phyloP scores from a whole-genome alignment of 139 green algal species.

The Dunaliella primolecta region DNA sequence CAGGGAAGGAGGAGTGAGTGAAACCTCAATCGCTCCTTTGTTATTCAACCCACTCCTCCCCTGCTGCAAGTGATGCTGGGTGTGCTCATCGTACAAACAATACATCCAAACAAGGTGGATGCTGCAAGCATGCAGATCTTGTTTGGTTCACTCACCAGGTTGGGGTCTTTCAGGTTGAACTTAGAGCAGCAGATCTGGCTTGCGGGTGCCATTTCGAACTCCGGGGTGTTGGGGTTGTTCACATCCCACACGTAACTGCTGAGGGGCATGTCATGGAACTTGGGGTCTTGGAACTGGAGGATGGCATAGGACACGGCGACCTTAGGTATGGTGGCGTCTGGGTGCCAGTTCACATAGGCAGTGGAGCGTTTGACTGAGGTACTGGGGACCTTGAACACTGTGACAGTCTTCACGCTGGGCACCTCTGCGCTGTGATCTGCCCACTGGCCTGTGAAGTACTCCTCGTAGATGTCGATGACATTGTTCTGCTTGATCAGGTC shows the following conservation, averaged over 20 bases:
- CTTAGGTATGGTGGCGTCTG: conserved; percentile 70
- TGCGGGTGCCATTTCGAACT: conserved; percentile 66
- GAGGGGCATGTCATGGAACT: conserved; percentile 51
- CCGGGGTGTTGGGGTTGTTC: conserved; percentile 79
- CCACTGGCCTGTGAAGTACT: conserved; percentile 77
- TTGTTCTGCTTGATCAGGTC: conserved; percentile 92
- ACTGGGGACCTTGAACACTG: conserved; percentile 80
- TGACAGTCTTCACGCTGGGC: conserved; percentile 72
- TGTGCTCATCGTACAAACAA: no score
- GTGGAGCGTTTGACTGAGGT: conserved; percentile 50
- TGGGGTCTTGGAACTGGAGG: conserved; percentile 82
- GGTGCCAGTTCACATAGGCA: conserved; percentile 77
- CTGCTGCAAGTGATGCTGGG: no score
- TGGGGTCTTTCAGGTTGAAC: conserved; percentile 80
- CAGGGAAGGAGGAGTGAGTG: no score
- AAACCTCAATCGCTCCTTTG: no score
- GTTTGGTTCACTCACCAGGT: conserved; percentile 51
- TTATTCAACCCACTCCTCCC: no score
- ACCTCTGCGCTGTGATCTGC: conserved; percentile 64
- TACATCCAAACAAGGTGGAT: no score
- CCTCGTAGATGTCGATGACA: conserved; percentile 92
- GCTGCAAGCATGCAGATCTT: no score
- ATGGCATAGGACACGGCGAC: conserved; percentile 74
- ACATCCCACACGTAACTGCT: conserved; percentile 89
- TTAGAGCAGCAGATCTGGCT: conserved; percentile 77